Evolutionary conservation across 2,329 filamentous ascomycete genomes (phyloP).

Genomic region (Byssothecium circinans): DNA sequence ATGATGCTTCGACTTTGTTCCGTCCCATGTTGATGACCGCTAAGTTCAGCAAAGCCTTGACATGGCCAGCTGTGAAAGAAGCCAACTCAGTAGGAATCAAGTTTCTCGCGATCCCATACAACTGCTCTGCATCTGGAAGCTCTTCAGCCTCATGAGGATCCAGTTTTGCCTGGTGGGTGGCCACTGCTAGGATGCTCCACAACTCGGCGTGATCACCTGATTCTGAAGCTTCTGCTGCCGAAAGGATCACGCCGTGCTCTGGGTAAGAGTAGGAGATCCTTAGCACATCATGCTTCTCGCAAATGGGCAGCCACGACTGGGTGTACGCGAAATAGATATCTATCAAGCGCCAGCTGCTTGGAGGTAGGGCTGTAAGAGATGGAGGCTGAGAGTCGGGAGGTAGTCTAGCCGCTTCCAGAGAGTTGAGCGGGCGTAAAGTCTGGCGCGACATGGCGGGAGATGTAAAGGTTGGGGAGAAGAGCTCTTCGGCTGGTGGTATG

Average conservation of each 20-base stretch:
- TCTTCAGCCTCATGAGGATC: conserved; percentile 2
- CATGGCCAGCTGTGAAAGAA: conserved; percentile 42
- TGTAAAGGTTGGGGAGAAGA: conserved; percentile 2
- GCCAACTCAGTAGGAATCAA: conserved; percentile 37
- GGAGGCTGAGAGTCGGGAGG: conserved; percentile 18
- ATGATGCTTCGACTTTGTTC: conserved; percentile 60
- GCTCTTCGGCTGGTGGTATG: conserved; percentile 7
- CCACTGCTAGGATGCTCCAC: conserved; percentile 50
- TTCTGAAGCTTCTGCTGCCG: conserved; percentile 21
- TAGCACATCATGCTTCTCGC: conserved; percentile 66
- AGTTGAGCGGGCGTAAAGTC: neutral
- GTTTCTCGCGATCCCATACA: conserved; percentile 32
- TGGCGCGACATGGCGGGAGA: conserved; percentile 3
- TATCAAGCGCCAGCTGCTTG: conserved; percentile 62
- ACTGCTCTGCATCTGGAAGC: conserved; percentile 16
- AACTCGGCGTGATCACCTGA: conserved; percentile 48
- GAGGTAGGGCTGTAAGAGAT: conserved; percentile 45
- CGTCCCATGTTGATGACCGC: conserved; percentile 65
- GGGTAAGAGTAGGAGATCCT: conserved; percentile 60
- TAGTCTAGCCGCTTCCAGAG: neutral
- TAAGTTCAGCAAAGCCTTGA: conserved; percentile 52
- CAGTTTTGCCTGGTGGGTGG: conserved; percentile 29
- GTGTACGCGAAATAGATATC: conserved; percentile 76
- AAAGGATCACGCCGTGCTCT: conserved; percentile 42
- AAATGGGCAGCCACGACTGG: conserved; percentile 74